Evolutionary conservation across 2,329 filamentous ascomycete species (phyloP).

Genomic region (Cordyceps pruinosa): DNA sequence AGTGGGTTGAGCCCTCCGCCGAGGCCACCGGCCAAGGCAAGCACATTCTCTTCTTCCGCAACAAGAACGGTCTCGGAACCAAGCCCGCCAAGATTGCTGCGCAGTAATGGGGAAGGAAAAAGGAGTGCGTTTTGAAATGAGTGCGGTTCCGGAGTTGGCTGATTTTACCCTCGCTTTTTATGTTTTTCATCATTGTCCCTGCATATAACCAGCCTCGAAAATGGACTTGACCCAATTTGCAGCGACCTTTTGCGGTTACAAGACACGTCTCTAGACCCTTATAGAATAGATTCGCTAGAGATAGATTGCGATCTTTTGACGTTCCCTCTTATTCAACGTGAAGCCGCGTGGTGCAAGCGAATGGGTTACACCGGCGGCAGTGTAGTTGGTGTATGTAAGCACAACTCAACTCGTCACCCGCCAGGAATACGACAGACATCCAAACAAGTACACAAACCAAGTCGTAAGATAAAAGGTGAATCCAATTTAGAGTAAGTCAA

Average conservation of each 20-base stretch:
- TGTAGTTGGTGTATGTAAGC: too few relatives aligned
- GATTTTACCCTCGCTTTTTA: background rate
- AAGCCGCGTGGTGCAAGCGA: background rate
- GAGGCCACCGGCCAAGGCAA: slow-evolving; percentile 73
- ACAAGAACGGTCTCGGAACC: slow-evolving; percentile 78
- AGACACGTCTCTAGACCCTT: background rate
- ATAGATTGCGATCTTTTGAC: background rate
- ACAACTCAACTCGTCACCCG: too few relatives aligned
- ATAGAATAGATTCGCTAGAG: slow-evolving; percentile 6
- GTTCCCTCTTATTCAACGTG: background rate
- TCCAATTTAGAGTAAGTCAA: too few relatives aligned
- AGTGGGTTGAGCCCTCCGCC: slow-evolving; percentile 92
- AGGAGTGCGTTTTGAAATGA: background rate
- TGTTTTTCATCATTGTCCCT: background rate
- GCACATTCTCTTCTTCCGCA: slow-evolving; percentile 89
- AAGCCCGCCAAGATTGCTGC: slow-evolving; percentile 22
- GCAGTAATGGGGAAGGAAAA: background rate
- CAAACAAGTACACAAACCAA: too few relatives aligned
- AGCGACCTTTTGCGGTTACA: slow-evolving; percentile 2
- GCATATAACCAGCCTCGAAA: slow-evolving; percentile 3
- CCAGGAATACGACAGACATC: too few relatives aligned
- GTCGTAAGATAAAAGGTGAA: too few relatives aligned
- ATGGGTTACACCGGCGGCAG: too few relatives aligned
- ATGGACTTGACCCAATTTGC: background rate
- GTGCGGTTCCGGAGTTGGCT: background rate